phyloP scores from a whole-genome alignment of 306 rosid genomes.

The Alnus glutinosa region DNA sequence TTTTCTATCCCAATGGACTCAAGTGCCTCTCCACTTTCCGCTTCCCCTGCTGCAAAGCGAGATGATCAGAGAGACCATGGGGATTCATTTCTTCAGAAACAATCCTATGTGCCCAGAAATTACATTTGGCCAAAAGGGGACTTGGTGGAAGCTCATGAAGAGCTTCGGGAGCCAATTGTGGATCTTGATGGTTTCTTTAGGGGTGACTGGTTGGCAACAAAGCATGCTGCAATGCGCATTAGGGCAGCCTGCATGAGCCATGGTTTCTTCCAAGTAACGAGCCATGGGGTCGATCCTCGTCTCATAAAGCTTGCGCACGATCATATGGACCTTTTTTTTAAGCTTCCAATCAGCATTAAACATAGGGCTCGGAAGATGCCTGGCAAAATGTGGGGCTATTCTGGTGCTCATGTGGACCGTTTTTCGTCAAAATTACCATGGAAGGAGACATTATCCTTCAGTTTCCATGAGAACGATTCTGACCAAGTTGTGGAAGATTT shows the following conservation, averaged over 20 bases:
- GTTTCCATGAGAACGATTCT: slow-evolving; percentile 22
- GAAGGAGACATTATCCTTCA: slow-evolving; percentile 84
- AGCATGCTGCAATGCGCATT: slow-evolving; percentile 39
- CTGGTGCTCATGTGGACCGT: slow-evolving; percentile 72
- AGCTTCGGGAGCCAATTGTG: slow-evolving; percentile 50
- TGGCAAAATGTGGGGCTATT: slow-evolving; percentile 52
- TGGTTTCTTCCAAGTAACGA: slow-evolving; percentile 75
- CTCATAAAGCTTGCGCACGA: slow-evolving; percentile 45
- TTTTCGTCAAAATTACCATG: slow-evolving; percentile 69
- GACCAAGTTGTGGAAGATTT: slow-evolving; percentile 42
- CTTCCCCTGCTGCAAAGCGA: slow-evolving; percentile 5
- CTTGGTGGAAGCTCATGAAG: slow-evolving; percentile 38
- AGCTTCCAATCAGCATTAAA: slow-evolving; percentile 49
- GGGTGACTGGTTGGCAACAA: slow-evolving; percentile 47
- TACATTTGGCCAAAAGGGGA: slow-evolving; percentile 63
- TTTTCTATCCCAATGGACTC: slow-evolving; percentile 29
- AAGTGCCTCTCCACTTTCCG: not conserved
- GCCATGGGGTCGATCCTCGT: slow-evolving; percentile 56
- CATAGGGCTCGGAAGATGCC: slow-evolving; percentile 26
- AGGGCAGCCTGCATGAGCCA: slow-evolving; percentile 52
- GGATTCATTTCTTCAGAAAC: slow-evolving; percentile 21
- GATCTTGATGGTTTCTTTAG: slow-evolving; percentile 58
- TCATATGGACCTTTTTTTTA: slow-evolving; percentile 48
- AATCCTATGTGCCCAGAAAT: slow-evolving; percentile 35
- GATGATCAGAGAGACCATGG: slow-evolving; percentile 21